Base-by-base conservation (phyloP, 768 basidiomycete species). In the Hortiboletus campestris region DNA sequence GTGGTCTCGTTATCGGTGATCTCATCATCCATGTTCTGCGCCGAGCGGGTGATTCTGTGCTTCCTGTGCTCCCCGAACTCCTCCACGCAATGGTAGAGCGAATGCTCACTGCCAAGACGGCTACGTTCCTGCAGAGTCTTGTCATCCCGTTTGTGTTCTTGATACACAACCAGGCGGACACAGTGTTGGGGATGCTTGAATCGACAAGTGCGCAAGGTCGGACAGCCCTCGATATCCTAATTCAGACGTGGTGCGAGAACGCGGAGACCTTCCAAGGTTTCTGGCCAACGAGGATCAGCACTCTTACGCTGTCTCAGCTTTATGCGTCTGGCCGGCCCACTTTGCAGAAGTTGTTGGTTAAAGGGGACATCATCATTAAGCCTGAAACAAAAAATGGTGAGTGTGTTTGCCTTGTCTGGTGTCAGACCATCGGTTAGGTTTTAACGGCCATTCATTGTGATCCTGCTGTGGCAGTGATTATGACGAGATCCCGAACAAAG, bases 181-280 rank as follows among this genome's bases (percentile, higher is more conserved):
- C 84, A 0, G 87, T 94, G 2, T 76, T 98, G 17, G 75, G 79
- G 13, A 78, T 97, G 29, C 77, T 98, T 20, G 91, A 95, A 62
- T 75, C 81, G 12, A 85, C 83, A 59, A 75, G 72, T 13, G 76
- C 86, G 11, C 75, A 82, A 43, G 84, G 80, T 20, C 80, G 84
- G 29, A 79, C 80, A 0, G 91, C 83, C 0, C 79, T 98, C n/a
- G 86, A 94, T 57, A 81, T 98, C 45, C 78, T 99, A n/a, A 80
- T 98, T 28, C 83, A 87, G 52, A 86, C 90, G 0, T 98, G 95
- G 96, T 91, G 90, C 65, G 96, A 99, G 69, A 95, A 94, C 63
- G 87, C 88, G 13, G 90, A 93, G 71, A 92, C 88, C 6, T 91
- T 98, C 80, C 92, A 94, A 66, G 95, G 97, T 31, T 93, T 88